These are phyloP conservation scores for Penicillium fuscoglaucum DNA, from an alignment of 2,329 filamentous ascomycete species.

Conservation along the genomic window DNA sequence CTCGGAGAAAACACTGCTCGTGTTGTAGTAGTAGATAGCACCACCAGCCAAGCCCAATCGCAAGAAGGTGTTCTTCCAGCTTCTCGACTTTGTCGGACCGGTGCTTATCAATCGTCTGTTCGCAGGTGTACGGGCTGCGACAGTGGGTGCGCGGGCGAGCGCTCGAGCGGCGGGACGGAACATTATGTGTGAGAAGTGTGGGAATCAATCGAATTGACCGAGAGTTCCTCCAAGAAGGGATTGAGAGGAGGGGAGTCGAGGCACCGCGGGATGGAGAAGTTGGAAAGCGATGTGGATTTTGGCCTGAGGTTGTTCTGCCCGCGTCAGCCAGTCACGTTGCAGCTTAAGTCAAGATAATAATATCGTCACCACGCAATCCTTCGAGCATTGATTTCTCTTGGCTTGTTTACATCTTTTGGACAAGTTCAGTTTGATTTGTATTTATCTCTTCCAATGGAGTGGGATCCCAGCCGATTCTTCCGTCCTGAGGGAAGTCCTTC, in stretches of 20 bases:
- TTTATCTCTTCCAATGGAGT: conserved; percentile 31
- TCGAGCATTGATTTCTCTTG: not conserved
- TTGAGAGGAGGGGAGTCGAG: conserved; percentile 12
- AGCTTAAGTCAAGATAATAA: conserved; percentile 13
- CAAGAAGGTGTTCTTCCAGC: conserved; percentile 74
- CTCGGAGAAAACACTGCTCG: conserved; percentile 81
- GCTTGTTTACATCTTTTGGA: not conserved
- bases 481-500: conserved; percentile 27
- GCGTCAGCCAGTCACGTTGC: conserved; percentile 28
- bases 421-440: not conserved
- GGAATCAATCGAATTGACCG: conserved; percentile 14
- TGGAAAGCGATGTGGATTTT: conserved; percentile 27
- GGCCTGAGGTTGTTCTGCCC: conserved; percentile 24
- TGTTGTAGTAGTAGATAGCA: conserved; percentile 92
- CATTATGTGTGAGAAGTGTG: conserved; percentile 41
- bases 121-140: conserved; percentile 34
- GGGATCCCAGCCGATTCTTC: conserved; percentile 46
- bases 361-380: conserved; percentile 8
- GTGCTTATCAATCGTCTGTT: conserved; percentile 57
- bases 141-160: conserved; percentile 41
- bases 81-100: conserved; percentile 63
- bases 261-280: conserved; percentile 24
- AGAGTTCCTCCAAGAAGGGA: conserved; percentile 16
- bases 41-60: conserved; percentile 75
- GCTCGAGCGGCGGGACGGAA: conserved; percentile 53